phyloP scores from a whole-genome alignment of 2,329 filamentous ascomycete species.

The Sclerotinia borealis region DNA sequence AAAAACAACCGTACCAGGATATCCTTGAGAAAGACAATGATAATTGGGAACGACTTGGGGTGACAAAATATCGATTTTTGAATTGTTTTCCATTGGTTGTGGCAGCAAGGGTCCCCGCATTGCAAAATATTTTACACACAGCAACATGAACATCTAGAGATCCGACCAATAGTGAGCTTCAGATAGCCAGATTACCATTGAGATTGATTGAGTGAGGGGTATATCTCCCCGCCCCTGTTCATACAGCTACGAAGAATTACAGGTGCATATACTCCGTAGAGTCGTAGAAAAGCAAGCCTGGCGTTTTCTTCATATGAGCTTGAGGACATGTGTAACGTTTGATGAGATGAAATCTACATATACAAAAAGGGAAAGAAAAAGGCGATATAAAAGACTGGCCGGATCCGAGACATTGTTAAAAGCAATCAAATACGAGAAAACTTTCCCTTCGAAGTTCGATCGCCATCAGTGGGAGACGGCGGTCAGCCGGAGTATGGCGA shows the following conservation, averaged over 20 bases:
- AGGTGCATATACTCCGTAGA: background rate
- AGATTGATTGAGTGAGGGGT: conserved; percentile 9
- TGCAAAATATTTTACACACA: conserved; percentile 12
- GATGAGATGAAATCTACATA: background rate
- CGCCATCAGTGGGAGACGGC: background rate
- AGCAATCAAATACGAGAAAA: background rate
- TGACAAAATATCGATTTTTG: background rate
- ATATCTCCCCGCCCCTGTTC: background rate
- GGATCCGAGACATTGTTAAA: background rate
- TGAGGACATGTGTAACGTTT: background rate
- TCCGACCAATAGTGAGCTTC: conserved; percentile 6
- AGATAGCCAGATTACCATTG: conserved; percentile 11
- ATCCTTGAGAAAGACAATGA: background rate
- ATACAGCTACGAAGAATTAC: background rate
- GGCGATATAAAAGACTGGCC: background rate
- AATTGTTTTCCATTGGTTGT: background rate
- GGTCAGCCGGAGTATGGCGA: background rate
- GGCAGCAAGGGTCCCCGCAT: conserved; percentile 10
- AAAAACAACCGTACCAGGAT: background rate
- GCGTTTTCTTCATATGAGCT: background rate
- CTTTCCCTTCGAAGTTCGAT: background rate
- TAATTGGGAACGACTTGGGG: background rate
- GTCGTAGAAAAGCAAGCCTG: background rate
- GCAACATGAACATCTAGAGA: background rate
- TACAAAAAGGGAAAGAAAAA: background rate